Percentiles rank a stretch among this genome's conserved stretches.
phyloP scores from a whole-genome alignment of 2,329 filamentous ascomycete genomes.

The Kalmusia sp. region DNA sequence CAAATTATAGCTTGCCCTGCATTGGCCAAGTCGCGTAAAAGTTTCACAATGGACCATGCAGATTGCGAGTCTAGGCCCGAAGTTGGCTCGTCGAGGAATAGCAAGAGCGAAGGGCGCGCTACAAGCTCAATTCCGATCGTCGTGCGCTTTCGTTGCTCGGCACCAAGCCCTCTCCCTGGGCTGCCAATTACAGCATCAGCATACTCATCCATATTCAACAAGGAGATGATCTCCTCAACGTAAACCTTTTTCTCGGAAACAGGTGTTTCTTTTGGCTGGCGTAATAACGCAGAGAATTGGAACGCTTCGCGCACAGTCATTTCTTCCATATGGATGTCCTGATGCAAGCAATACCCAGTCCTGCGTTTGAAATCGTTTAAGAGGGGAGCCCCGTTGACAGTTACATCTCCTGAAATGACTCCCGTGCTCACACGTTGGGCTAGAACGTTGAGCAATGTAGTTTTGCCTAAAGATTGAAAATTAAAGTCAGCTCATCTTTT shows the following conservation, averaged over 20 bases:
- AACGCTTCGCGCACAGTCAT: conserved; percentile 62
- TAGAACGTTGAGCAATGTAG: conserved; percentile 29
- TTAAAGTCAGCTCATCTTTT: not conserved
- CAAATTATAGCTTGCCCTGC: conserved; percentile 69
- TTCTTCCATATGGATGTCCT: conserved; percentile 66
- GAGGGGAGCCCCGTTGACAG: not conserved
- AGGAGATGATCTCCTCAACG: conserved; percentile 9
- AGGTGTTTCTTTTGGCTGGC: conserved; percentile 8
- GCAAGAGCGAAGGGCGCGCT: conserved; percentile 6
- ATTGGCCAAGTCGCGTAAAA: conserved; percentile 49
- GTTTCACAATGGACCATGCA: conserved; percentile 17
- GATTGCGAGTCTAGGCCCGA: conserved; percentile 67
- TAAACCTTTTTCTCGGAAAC: conserved; percentile 10
- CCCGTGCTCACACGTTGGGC: conserved; percentile 10
- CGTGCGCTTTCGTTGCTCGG: conserved; percentile 68
- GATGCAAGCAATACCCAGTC: conserved; percentile 67
- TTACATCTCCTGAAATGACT: not conserved
- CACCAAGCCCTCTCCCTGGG: conserved; percentile 20
- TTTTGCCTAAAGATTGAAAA: conserved; percentile 20
- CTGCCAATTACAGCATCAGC: conserved; percentile 12
- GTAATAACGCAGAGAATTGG: conserved; percentile 13
- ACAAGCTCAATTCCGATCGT: conserved; percentile 59
- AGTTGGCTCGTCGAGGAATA: conserved; percentile 67
- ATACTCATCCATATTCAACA: conserved; percentile 9
- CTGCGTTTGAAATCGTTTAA: conserved; percentile 58